Conservation (phyloP, 768 basidiomycete genomes). For the Boletus fagicola region DNA sequence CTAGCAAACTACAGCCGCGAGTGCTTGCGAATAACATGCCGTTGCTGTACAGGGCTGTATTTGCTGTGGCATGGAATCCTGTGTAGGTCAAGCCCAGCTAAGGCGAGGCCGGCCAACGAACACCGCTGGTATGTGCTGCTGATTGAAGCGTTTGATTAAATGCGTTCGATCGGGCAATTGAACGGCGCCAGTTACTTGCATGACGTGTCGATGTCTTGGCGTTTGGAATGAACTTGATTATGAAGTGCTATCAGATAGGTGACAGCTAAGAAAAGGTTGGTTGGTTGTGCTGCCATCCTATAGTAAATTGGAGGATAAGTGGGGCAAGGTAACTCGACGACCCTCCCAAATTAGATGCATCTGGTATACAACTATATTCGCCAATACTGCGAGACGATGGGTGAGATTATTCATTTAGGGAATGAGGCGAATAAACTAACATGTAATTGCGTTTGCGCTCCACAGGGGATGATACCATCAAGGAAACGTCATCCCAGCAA, state of each 20-base stretch:
- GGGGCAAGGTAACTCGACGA: neutral
- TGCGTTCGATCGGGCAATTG: neutral
- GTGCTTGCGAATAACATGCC: neutral
- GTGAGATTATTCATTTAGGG: neutral
- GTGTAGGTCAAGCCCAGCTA: constrained; percentile 4
- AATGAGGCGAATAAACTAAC: neutral
- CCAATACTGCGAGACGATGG: neutral
- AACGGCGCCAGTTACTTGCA: neutral
- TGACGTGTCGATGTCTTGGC: neutral
- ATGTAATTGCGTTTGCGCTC: neutral
- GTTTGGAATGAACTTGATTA: neutral
- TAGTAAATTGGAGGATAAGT: neutral
- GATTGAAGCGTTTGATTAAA: neutral
- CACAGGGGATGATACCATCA: neutral
- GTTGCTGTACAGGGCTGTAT: constrained; percentile 24
- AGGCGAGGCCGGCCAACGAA: neutral
- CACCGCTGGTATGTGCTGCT: neutral
- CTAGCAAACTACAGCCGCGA: neutral
- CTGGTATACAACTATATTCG: neutral
- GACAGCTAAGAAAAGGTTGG: neutral
- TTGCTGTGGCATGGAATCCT: constrained; percentile 14
- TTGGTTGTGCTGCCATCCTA: neutral
- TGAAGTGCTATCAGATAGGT: neutral
- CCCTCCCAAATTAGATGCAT: neutral
- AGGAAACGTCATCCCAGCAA: neutral